phyloP scores from a whole-genome alignment of 23 red algal species.

The Pyropia yezoensis region DNA sequence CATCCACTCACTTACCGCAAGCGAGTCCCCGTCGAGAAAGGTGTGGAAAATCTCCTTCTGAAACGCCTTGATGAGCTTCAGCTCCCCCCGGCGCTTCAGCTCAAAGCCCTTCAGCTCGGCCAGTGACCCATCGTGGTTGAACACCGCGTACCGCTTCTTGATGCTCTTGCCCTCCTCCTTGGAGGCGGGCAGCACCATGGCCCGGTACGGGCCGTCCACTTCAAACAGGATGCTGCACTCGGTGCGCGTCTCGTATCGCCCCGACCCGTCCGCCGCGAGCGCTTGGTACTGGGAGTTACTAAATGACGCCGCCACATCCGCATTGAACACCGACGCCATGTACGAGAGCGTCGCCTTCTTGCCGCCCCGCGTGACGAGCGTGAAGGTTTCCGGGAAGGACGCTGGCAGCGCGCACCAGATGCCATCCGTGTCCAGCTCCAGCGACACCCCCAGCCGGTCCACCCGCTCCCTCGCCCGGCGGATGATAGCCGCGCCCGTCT shows the following conservation, averaged over 20 bases:
- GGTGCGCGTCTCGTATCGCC: conserved; percentile 51
- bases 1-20: background rate
- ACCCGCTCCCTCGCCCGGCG: conserved; percentile 83
- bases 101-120: conserved; percentile 99
- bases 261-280: conserved; percentile 30
- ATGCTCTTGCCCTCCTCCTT: conserved; percentile 93
- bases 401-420: conserved; percentile 94
- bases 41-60: conserved; percentile 82
- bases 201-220: conserved; percentile 93
- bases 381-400: conserved; percentile 81
- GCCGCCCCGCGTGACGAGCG: conserved; percentile 40
- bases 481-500: conserved; percentile 93
- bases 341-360: conserved; percentile 40
- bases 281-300: conserved; percentile 97
- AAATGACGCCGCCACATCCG: conserved; percentile 69
- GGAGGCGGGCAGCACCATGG: conserved; percentile 93
- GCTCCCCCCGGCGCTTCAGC: conserved; percentile 92
- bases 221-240: conserved; percentile 96
- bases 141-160: conserved; percentile 99
- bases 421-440: conserved; percentile 97
- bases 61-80: conserved; percentile 98
- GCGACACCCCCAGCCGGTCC: conserved; percentile 79
- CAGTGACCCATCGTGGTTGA: conserved; percentile 77
- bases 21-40: conserved; percentile 54
- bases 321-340: conserved; percentile 88